Conservation (phyloP, 2,329 filamentous ascomycete species). For the Capronia americana region DNA sequence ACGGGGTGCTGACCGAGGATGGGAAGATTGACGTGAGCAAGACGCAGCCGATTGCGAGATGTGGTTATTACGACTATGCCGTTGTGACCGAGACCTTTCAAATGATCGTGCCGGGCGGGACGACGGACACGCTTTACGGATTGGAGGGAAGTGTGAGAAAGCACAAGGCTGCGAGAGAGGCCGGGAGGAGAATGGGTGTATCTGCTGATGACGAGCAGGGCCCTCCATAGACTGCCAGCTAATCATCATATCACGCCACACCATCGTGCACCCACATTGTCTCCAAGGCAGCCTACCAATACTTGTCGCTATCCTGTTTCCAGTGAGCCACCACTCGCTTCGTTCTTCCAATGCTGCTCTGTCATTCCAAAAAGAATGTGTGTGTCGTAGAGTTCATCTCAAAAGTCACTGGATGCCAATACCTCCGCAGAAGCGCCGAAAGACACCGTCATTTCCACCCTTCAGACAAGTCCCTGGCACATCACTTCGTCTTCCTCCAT, state of each 20-base stretch:
- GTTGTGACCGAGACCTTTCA: constrained; percentile 64
- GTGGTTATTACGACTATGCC: constrained; percentile 66
- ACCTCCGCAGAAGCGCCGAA: neutral
- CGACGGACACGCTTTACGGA: constrained; percentile 46
- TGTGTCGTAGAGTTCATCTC: neutral
- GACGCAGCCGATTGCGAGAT: constrained; percentile 65
- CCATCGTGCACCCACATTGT: neutral
- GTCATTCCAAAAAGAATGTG: constrained; percentile 1
- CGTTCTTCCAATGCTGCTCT: no score
- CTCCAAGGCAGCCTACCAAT: neutral
- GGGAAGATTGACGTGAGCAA: constrained; percentile 63
- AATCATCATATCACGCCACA: neutral
- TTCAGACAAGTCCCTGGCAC: constrained; percentile 23
- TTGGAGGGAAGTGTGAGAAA: constrained; percentile 48
- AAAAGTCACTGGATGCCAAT: neutral
- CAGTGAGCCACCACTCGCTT: no score
- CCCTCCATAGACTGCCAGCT: constrained; percentile 19
- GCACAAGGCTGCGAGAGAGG: constrained; percentile 41
- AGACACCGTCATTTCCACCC: neutral
- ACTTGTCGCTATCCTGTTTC: neutral
- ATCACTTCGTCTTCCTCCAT: constrained; percentile 21
- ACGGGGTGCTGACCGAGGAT: constrained; percentile 58
- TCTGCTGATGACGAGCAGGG: constrained; percentile 7
- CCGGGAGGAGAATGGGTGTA: constrained; percentile 20
- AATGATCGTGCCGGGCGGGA: constrained; percentile 57